Evolutionary conservation across 345 rosid genomes (phyloP).

Genomic region (Salix brachista): DNA sequence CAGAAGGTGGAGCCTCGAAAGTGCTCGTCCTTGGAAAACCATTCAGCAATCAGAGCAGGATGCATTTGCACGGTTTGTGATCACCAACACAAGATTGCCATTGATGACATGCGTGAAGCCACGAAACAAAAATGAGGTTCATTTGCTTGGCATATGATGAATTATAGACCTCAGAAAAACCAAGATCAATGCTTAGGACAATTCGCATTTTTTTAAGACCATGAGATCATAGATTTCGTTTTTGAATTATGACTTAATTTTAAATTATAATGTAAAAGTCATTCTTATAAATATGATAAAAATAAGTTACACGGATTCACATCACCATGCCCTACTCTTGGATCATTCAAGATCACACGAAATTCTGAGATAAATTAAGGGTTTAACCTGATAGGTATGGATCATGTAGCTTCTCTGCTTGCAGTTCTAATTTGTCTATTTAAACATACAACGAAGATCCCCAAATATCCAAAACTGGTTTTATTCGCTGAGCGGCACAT

Average conservation of each 20-base stretch:
- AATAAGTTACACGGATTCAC: not conserved
- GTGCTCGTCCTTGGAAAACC: not conserved
- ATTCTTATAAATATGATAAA: too few species aligned
- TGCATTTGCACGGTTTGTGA: not conserved
- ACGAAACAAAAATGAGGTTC: not conserved
- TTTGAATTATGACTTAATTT: too few species aligned
- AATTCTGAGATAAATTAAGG: not conserved
- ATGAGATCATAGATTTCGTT: too few species aligned
- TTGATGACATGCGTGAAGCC: not conserved
- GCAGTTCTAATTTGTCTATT: not conserved
- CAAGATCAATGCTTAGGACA: not conserved
- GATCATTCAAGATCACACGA: not conserved
- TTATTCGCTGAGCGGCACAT: conserved; percentile 29
- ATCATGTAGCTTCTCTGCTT: not conserved
- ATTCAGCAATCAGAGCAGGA: not conserved
- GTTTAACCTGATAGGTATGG: not conserved
- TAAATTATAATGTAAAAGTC: too few species aligned
- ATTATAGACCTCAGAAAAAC: not conserved
- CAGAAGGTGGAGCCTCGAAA: not conserved
- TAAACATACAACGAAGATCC: not conserved
- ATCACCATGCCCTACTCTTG: not conserved
- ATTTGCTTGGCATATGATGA: not conserved
- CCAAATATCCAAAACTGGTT: conserved; percentile 22
- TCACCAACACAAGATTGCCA: not conserved
- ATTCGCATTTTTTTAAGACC: too few species aligned